Evolutionary conservation across 2,329 filamentous ascomycete species (phyloP), one percentile per base, ranked within the genome.

Genomic region (Curvularia hawaiiensis): DNA sequence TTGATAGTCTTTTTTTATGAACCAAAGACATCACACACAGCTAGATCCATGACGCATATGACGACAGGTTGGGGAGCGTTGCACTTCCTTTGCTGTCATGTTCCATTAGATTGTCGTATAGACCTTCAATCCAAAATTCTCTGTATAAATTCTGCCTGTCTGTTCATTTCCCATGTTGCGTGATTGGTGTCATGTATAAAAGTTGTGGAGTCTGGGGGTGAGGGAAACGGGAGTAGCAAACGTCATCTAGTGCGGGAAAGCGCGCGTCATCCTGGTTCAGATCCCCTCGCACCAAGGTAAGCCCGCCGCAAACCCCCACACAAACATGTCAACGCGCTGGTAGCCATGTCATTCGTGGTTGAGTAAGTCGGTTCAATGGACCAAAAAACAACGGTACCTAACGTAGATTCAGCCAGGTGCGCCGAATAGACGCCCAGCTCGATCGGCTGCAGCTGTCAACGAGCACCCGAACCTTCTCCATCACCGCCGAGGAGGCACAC

Each of bases 341-440:
- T 64, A 68, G 46, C 63, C 62, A 78, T 78, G 77, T 77, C 75
- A 52, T 78, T 78, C 50, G 76, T 78, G 63, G 74, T 77, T 41
- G 77, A 78, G 75, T 77, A 66, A 65, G 75, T 68, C 22, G n/a
- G 47, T 12, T 35, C 3, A 12, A 31, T 22, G 26, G 14, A 30
- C 26, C 33, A 45, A 39, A 24, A 24, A 14, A 14, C 12, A 28
- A 1, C 11, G 20, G 2, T 16, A 38, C 48, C 65, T 64, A 54
- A 67, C 26, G n/a, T 18, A 0, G 20, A 12, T 35, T 16, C 59
- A 85, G 83, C 72, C 84, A 85, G 66, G 77, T 86, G 56, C 82
- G 80, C 54, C 80, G 79, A 49, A 80, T 88, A 61, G 85, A 88
- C 70, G 77, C 79, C 56, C 83, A 84, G 62, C 78, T 88, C 52